A percentile compares a stretch with the other conserved stretches of the same genome.
These are phyloP conservation scores for Ogataea ramenticola DNA, from an alignment of 805 yeast species.

Conservation along the genomic window DNA sequence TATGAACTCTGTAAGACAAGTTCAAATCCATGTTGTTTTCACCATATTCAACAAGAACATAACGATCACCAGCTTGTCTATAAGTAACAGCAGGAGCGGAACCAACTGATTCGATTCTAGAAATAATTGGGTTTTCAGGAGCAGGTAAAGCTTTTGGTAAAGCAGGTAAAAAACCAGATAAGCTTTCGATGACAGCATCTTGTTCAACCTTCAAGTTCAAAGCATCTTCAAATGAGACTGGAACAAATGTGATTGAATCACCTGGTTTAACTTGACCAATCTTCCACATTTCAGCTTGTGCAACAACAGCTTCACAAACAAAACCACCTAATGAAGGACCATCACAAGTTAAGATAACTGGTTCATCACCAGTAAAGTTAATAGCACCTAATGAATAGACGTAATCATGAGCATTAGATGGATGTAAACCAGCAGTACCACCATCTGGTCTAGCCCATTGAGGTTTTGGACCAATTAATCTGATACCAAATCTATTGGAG, in stretches of 20 bases:
- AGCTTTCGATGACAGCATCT: conserved; percentile 42
- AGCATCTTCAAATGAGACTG: conserved; percentile 66
- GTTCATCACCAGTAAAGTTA: conserved; percentile 98
- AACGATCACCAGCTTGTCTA: conserved; percentile 97
- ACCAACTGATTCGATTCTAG: conserved; percentile 38
- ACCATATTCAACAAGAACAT: conserved; percentile 87
- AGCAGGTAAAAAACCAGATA: conserved; percentile 33
- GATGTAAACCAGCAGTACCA: conserved; percentile 97
- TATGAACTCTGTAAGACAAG: conserved; percentile 76
- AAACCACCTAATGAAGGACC: conserved; percentile 98
- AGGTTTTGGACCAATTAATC: conserved; percentile 93
- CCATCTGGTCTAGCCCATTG: conserved; percentile 95
- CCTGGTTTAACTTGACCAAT: conserved; percentile 98
- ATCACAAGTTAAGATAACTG: conserved; percentile 93
- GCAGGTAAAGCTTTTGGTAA: conserved; percentile 28
- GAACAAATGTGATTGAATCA: conserved; percentile 73
- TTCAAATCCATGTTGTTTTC: conserved; percentile 81
- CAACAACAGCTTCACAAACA: conserved; percentile 93
- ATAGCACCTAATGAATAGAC: conserved; percentile 95
- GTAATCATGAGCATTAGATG: conserved; percentile 97
- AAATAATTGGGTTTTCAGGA: conserved; percentile 67
- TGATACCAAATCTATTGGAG: conserved; percentile 93
- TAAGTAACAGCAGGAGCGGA: conserved; percentile 68
- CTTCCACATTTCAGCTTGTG: conserved; percentile 97
- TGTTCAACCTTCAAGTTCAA: conserved; percentile 53